Conservation (phyloP, 2,329 filamentous ascomycete genomes). For the Colletotrichum musicola region DNA sequence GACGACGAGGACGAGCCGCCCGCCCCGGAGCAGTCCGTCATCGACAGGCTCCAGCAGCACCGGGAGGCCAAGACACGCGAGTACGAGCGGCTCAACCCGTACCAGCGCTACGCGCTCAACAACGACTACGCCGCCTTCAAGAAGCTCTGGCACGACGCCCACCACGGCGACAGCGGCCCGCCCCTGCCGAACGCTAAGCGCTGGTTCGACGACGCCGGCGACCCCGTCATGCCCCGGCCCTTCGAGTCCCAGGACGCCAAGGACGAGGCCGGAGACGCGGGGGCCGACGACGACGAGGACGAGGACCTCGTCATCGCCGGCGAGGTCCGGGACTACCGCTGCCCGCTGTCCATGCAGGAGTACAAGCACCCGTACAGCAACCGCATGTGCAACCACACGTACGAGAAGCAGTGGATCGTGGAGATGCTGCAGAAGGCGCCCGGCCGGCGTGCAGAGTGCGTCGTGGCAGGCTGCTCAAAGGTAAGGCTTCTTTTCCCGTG, state of each 20-base stretch:
- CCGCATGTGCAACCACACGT: conserved; percentile 77
- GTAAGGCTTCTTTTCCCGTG: conserved; percentile 48
- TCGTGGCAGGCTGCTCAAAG: conserved; percentile 73
- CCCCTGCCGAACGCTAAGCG: conserved; percentile 64
- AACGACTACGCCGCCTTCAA: conserved; percentile 73
- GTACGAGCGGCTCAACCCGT: conserved; percentile 56
- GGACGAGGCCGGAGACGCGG: conserved; percentile 52
- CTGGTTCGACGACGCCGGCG: conserved; percentile 65
- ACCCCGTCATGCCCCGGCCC: conserved; percentile 49
- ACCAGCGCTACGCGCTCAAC: conserved; percentile 66
- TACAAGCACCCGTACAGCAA: conserved; percentile 77
- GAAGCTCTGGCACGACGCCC: conserved; percentile 67
- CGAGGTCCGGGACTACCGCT: conserved; percentile 75
- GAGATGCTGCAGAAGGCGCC: conserved; percentile 61
- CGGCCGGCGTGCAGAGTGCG: conserved; percentile 65
- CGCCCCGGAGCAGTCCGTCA: conserved; percentile 44
- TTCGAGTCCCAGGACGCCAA: conserved; percentile 26
- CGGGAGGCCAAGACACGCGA: conserved; percentile 54
- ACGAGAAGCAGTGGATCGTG: conserved; percentile 74
- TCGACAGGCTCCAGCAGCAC: conserved; percentile 51
- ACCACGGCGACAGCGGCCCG: conserved; percentile 61
- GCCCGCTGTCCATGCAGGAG: conserved; percentile 74
- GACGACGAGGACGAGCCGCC: conserved; percentile 42
- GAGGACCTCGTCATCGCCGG: conserved; percentile 77
- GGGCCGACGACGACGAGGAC: conserved; percentile 64